Evolutionary conservation across 139 green algal species (phyloP).

Genomic region (Coelastrella sp.): DNA sequence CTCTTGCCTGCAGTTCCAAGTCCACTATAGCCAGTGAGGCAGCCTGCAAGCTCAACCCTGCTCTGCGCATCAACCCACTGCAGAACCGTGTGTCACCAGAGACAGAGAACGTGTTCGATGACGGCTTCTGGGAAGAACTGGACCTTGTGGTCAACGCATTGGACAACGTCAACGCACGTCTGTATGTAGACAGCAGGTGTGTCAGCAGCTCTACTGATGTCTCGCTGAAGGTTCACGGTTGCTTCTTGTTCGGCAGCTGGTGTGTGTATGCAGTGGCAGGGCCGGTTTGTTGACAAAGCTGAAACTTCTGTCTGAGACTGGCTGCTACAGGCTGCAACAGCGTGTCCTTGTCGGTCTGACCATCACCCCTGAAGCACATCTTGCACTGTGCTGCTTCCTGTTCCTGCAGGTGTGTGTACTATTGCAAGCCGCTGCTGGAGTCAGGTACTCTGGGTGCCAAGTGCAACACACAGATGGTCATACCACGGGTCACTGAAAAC

Average conservation of each 20-base stretch:
- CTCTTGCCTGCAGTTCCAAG: slow-evolving; percentile 92
- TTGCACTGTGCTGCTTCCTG: no score
- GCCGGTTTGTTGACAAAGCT: no score
- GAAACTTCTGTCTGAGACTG: no score
- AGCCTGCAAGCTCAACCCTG: slow-evolving; percentile 87
- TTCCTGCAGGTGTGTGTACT: slow-evolving; percentile 96
- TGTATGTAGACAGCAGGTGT: slow-evolving; percentile 82
- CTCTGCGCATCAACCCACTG: slow-evolving; percentile 82
- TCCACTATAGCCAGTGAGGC: slow-evolving; percentile 82
- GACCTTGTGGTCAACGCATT: slow-evolving; percentile 97
- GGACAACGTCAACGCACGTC: slow-evolving; percentile 96
- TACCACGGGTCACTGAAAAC: slow-evolving; percentile 97
- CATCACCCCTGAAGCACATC: no score
- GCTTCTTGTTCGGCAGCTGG: no score
- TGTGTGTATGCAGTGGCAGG: no score
- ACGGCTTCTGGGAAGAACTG: slow-evolving; percentile 92
- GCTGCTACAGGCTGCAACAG: no score
- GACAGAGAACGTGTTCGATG: slow-evolving; percentile 94
- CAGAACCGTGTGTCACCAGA: slow-evolving; percentile 97
- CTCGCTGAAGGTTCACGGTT: no score
- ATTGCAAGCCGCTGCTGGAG: slow-evolving; percentile 97
- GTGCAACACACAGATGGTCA: slow-evolving; percentile 97
- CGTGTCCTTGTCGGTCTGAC: no score
- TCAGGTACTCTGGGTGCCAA: slow-evolving; percentile 97
- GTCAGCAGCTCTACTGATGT: not conserved